Base-by-base conservation (phyloP, 202 grass and related monocot species). In the Schoenoplectus tabernaemontani region DNA sequence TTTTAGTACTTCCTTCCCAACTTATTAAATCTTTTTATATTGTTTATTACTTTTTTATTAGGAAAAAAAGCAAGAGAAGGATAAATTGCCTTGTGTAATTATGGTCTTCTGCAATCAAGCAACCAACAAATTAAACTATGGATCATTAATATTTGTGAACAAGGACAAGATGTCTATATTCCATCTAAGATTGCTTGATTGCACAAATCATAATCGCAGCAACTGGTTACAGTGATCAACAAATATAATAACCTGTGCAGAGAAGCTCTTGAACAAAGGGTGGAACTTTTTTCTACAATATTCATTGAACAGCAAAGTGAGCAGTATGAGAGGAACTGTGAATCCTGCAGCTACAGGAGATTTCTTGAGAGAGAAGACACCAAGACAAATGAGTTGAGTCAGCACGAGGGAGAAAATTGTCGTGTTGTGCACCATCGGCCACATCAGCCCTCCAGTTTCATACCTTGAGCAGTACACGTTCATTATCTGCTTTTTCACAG, bases 391-490 rank as follows among this genome's bases (percentile, higher is more conserved):
- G 57, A 98, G 90, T 81, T 98, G 96, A 51, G 91, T 87, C 32
- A 98, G 83, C 73, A 95, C 82, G 3, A 95, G 51, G 54, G 90
- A 92, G 84, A 98, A 95, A 69, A 95, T 86, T 64, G 91, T 92
- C 30, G 96, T 91, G 79, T 87, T 95, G 76, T 98, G 92, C 0
- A 91, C 90, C 58, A 90, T 86, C 15, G 96, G 91, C 91, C 96
- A 99, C 89, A 95, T 92, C 60, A 86, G 61, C 44, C 92, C 90
- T 2, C 91, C 88, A 0, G 90, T 91, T 79, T 99, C 92, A 24
- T 95, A 99, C 88, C 80, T 92, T 65, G 92, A 82, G 81, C 86
- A 87, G 80, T 95, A 99, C 43, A 99, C 89, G 67, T 95, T 95
- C 79, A 95, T 81, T 57, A 98, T 89, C 91, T 95, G 89, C 57